Evolutionary conservation across 805 yeast species (phyloP).

Genomic region (Cyberlindnera mrakii): DNA sequence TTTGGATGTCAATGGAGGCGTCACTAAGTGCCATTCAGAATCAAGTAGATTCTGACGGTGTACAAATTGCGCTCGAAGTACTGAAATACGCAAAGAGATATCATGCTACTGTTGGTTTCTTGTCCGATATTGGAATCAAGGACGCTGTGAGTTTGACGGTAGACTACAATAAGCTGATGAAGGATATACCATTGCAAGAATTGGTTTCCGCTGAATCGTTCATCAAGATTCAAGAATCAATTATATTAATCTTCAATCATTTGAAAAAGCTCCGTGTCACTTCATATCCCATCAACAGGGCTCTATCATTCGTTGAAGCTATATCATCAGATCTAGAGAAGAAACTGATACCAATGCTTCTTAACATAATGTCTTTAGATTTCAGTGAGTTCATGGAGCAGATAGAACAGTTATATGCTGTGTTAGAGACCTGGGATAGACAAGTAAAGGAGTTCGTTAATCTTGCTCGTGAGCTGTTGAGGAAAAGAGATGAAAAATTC

Average conservation of each 20-base stretch:
- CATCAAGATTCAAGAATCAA: conserved; percentile 36
- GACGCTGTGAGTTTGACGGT: conserved; percentile 46
- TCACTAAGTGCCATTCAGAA: conserved; percentile 49
- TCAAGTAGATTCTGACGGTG: conserved; percentile 51
- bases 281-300: conserved; percentile 58
- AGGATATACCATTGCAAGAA: conserved; percentile 64
- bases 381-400: conserved; percentile 33
- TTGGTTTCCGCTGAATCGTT: conserved; percentile 43
- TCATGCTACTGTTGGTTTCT: conserved; percentile 69
- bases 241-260: conserved; percentile 49
- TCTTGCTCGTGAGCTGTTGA: conserved; percentile 64
- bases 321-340: conserved; percentile 50
- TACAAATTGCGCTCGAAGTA: conserved; percentile 51
- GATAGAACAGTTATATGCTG: conserved; percentile 24
- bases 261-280: conserved; percentile 56
- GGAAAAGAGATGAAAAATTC: conserved; percentile 69
- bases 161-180: conserved; percentile 56
- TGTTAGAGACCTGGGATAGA: conserved; percentile 51
- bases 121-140: conserved; percentile 62
- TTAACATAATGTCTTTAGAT: conserved; percentile 39
- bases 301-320: conserved; percentile 60
- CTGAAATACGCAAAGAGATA: conserved; percentile 69
- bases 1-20: conserved; percentile 70
- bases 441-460: conserved; percentile 57
- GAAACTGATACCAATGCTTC: conserved; percentile 36